These are phyloP conservation scores for Trebouxia sp. DNA, from an alignment of 139 green algal genomes.

Conservation along the genomic window DNA sequence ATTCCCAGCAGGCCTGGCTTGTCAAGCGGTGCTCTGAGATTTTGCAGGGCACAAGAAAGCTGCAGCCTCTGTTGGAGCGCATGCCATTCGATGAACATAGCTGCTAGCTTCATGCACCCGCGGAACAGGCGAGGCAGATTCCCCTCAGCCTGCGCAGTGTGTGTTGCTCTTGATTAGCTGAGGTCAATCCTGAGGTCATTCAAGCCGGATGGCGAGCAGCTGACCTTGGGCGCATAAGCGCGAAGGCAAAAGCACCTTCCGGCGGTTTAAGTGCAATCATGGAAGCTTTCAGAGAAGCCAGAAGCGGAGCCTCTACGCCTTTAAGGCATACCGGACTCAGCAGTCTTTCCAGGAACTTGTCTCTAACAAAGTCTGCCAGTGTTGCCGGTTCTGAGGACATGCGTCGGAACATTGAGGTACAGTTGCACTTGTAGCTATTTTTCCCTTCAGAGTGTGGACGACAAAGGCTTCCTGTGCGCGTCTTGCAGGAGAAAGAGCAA, in stretches of 20 bases:
- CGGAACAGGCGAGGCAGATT: neutral
- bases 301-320: neutral
- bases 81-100: too few species aligned
- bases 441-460: neutral
- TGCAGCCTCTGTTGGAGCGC: too few species aligned
- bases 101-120: too few species aligned
- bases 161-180: too few species aligned
- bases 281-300: neutral
- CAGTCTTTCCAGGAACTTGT: neutral
- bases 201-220: neutral
- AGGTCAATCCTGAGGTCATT: too few species aligned
- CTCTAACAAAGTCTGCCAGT: neutral
- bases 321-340: neutral
- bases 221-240: too few species aligned
- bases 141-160: too few species aligned
- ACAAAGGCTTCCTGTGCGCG: neutral
- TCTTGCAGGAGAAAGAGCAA: constrained; percentile 17
- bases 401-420: constrained; percentile 23
- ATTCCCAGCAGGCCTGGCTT: too few species aligned
- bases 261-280: neutral
- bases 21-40: too few species aligned
- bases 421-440: neutral
- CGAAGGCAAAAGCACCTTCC: too few species aligned
- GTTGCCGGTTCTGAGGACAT: constrained; percentile 15
- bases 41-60: too few species aligned